Base-by-base conservation (phyloP, 2,329 filamentous ascomycete species). In the Cadophora gregata region DNA sequence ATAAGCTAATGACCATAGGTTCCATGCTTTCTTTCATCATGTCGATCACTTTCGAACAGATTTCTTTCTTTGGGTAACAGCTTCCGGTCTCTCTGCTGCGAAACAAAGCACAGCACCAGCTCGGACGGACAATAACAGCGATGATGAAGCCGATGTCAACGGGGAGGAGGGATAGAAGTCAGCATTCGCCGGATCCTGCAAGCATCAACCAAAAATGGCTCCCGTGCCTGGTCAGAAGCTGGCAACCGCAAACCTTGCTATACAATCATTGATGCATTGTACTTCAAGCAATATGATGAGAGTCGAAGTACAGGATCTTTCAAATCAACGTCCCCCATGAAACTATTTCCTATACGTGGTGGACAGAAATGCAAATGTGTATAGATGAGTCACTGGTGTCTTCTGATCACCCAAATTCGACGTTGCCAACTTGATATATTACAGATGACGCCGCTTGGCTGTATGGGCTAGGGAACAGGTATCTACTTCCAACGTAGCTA, bases 1-100 rank as follows among this genome's bases (percentile, higher is more conserved):
- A 50, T 47, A 50, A 65, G 16, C 62, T 68, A 53, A 69, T 33
- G 31, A 45, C 25, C 29, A 21, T 72, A 92, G 90, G 19, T 93
- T 93, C 79, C 88, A 91, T 73, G 84, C 86, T 48, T 93, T 93
- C 79, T 93, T 93, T 81, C 88, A 92, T 76, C 91, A 93, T 78
- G 86, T 93, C 67, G 91, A 94, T 76, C 88, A 90, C 76, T 93
- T 90, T 80, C 85, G 86, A 70, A 86, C 86, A 12, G 86, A 89
- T 73, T 88, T 88, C 76, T 93, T 93, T 81, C 81, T 93, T 56
- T 94, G 91, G 85, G 81, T 92, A 59, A 92, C 90, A 0, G 89
- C 90, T 0, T 87, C 85, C 9, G 91, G 90, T 3, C 82, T 93
- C 55, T 80, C 86, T 47, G 88, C 86, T 7, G 86, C 88, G 0